A percentile compares a stretch with the other conserved stretches of the same genome.
Conservation (phyloP, 2,329 filamentous ascomycete species). For the Didymella pomorum region DNA sequence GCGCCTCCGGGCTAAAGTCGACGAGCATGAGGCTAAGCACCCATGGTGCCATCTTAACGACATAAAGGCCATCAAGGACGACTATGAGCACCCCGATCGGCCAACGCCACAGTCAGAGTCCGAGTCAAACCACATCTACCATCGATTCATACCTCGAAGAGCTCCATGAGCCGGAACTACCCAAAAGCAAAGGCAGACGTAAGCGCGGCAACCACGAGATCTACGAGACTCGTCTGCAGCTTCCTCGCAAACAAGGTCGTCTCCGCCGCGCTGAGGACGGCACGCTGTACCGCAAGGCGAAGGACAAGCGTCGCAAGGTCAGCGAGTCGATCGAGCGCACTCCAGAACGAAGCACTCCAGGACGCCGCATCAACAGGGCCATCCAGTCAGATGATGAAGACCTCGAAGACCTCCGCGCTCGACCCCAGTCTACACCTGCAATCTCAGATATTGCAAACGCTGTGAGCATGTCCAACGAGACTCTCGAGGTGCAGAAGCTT, state of each 20-base stretch:
- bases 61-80: slow-evolving; percentile 41
- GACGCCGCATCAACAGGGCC: slow-evolving; percentile 3
- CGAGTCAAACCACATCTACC: slow-evolving; percentile 29
- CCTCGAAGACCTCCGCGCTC: slow-evolving; percentile 4
- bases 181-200: slow-evolving; percentile 31
- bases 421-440: slow-evolving; percentile 5
- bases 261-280: slow-evolving; percentile 40
- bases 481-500: slow-evolving; percentile 36
- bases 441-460: slow-evolving; percentile 20
- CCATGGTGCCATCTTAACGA: slow-evolving; percentile 44
- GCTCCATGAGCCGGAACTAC: slow-evolving; percentile 37
- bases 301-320: slow-evolving; percentile 24
- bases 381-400: slow-evolving; percentile 28
- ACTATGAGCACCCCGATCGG: slow-evolving; percentile 37
- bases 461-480: slow-evolving; percentile 24
- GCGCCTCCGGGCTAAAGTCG: slow-evolving; percentile 38
- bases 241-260: slow-evolving; percentile 34
- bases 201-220: slow-evolving; percentile 36
- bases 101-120: slow-evolving; percentile 15
- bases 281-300: slow-evolving; percentile 38
- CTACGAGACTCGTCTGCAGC: slow-evolving; percentile 41
- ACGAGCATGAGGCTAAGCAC: slow-evolving; percentile 38
- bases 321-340: slow-evolving; percentile 22
- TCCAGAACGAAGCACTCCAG: slow-evolving; percentile 18
- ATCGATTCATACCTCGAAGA: slow-evolving; percentile 44